These are phyloP conservation scores for Candida silvatica DNA, from an alignment of 805 yeast genomes.

Conservation along the genomic window DNA sequence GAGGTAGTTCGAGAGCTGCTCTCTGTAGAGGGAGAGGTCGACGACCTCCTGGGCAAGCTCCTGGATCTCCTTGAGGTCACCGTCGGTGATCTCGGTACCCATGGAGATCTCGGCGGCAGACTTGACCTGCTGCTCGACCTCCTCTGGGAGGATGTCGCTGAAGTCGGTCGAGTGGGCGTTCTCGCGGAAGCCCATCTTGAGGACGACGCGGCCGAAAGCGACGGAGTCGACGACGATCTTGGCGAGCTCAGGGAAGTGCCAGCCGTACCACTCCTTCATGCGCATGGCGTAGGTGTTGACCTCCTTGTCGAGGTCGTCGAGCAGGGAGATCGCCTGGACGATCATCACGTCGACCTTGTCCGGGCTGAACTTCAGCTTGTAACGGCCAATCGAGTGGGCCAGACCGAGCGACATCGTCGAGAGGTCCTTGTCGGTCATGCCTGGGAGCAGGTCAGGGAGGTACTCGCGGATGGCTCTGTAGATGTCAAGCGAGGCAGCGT, in stretches of 20 bases:
- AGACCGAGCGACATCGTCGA: slow-evolving; percentile 96
- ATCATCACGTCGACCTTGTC: slow-evolving; percentile 99
- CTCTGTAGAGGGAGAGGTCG: slow-evolving; percentile 93
- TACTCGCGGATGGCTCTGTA: slow-evolving; percentile 94
- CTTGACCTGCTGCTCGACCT: slow-evolving; percentile 84
- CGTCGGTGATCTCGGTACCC: slow-evolving; percentile 98
- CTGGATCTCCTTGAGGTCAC: slow-evolving; percentile 80
- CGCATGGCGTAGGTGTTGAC: slow-evolving; percentile 98
- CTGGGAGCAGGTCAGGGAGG: slow-evolving; percentile 90
- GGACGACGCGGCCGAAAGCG: slow-evolving; percentile 90
- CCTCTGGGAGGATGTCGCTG: slow-evolving; percentile 87
- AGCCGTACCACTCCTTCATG: slow-evolving; percentile 99
- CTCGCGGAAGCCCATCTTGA: slow-evolving; percentile 89
- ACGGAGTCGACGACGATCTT: slow-evolving; percentile 93
- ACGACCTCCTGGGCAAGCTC: slow-evolving; percentile 94
- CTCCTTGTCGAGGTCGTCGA: slow-evolving; percentile 96
- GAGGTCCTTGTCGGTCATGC: slow-evolving; percentile 75
- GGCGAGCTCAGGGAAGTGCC: slow-evolving; percentile 99
- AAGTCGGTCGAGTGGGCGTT: slow-evolving; percentile 87
- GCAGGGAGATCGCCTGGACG: slow-evolving; percentile 94
- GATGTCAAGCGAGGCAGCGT: slow-evolving; percentile 89
- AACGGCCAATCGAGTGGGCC: slow-evolving; percentile 98
- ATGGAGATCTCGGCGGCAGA: slow-evolving; percentile 97
- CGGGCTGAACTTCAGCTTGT: slow-evolving; percentile 93
- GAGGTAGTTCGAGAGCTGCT: slow-evolving; percentile 86